Evolutionary conservation across 306 rosid genomes (phyloP), one percentile per base, ranked within the genome.

Genomic region (Ziziphus jujuba): DNA sequence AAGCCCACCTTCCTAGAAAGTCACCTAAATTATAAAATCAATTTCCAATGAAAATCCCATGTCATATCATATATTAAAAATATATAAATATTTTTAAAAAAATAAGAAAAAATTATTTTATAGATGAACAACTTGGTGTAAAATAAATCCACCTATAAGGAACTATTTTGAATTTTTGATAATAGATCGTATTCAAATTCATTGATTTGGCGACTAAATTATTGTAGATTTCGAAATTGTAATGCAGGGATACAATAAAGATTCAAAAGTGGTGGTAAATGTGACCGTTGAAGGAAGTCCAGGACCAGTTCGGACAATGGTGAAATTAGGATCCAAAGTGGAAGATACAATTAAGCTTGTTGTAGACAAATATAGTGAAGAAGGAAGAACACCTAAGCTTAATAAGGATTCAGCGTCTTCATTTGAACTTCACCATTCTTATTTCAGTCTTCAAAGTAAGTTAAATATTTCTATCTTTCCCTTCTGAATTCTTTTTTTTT

Each of bases 231-330:
- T 8, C 51, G 11, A 57, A 9, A 44, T 66, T 43, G 69, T 53
- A 61, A 63, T 58, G 45, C 84, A 73, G 82, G 82, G 73, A 13
- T 86, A 86, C 83, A 83, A 78, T 60, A 87, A 80, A 74, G 96
- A 88, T 65, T 86, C 96, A 7, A 90, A 93, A 79, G 98, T 93
- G 64, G 97, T 93, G 16, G 77, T 93, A 33, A 93, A 79, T 62
- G 96, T 93, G 72, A 84, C 85, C 0, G 95, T 93, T 5, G 98
- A 93, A 70, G 93, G 98, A 64, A 93, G 97, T 71, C 84, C 97
- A 11, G 98, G 97, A 59, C 93, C 97, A 43, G 75, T 93, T 0
- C 73, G 89, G 52, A 75, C 87, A 36, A 78, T 93, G 97, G 87
- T 93, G 33, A 90, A 93, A 57, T 58, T 90, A 23, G 93, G 93